phyloP scores from a whole-genome alignment of 768 basidiomycete species.

The Albatrellus ellisii region DNA sequence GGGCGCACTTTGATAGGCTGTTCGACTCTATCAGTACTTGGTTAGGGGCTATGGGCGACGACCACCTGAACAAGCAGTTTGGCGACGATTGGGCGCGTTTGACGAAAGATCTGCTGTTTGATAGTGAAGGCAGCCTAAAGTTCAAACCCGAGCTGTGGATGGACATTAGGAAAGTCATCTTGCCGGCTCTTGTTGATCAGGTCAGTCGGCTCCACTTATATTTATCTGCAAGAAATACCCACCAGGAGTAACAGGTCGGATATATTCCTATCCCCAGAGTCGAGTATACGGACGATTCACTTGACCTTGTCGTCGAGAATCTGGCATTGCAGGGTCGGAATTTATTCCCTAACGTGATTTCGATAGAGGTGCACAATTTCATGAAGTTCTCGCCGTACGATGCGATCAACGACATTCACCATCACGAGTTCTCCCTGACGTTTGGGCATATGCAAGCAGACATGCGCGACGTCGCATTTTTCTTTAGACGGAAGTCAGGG shows the following conservation, averaged over 20 bases:
- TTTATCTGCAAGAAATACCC: neutral
- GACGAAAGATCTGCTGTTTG: slow-evolving; percentile 73
- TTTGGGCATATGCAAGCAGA: slow-evolving; percentile 86
- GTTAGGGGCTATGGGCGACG: slow-evolving; percentile 77
- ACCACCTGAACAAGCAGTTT: slow-evolving; percentile 70
- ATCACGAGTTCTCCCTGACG: slow-evolving; percentile 64
- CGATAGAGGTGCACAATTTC: slow-evolving; percentile 67
- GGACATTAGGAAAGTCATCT: slow-evolving; percentile 72
- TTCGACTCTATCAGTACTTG: slow-evolving; percentile 61
- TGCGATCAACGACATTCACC: slow-evolving; percentile 36
- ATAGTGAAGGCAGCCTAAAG: slow-evolving; percentile 66
- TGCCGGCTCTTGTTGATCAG: slow-evolving; percentile 67
- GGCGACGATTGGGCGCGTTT: slow-evolving; percentile 75
- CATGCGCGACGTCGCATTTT: slow-evolving; percentile 89
- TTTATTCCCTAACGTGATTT: slow-evolving; percentile 72
- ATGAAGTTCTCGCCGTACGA: slow-evolving; percentile 78
- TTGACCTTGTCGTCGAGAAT: slow-evolving; percentile 92
- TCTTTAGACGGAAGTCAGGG: slow-evolving; percentile 76
- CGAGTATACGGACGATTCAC: slow-evolving; percentile 79
- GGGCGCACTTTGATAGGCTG: slow-evolving; percentile 67
- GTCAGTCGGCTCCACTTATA: slow-evolving; percentile 25
- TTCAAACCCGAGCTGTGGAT: slow-evolving; percentile 87
- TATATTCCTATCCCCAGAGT: slow-evolving; percentile 87
- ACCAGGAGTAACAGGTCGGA: slow-evolving; percentile 34
- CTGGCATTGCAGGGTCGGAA: slow-evolving; percentile 80